Evolutionary conservation across 495 filamentous ascomycete species (phyloP).

Genomic region (Penicillium macrosclerotiorum): DNA sequence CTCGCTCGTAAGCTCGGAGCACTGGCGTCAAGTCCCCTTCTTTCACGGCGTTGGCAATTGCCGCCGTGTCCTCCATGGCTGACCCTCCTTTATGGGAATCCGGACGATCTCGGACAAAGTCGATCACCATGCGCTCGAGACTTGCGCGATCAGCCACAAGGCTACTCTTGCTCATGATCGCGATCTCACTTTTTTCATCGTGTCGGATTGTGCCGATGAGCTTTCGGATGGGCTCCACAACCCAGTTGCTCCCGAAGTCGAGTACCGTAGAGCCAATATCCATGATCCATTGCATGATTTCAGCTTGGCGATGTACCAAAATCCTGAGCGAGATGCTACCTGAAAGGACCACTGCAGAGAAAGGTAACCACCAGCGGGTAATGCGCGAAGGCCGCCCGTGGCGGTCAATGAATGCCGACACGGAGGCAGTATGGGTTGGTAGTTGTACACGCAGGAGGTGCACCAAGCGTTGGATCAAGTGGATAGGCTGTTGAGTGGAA

Average conservation of each 20-base stretch:
- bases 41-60: slow-evolving; percentile 71
- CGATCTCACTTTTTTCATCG: slow-evolving; percentile 85
- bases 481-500: slow-evolving; percentile 44
- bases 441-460: slow-evolving; percentile 58
- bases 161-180: slow-evolving; percentile 90
- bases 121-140: slow-evolving; percentile 94
- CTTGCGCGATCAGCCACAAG: slow-evolving; percentile 85
- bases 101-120: slow-evolving; percentile 82
- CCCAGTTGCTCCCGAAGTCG: slow-evolving; percentile 96
- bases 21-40: slow-evolving; percentile 94
- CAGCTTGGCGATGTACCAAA: slow-evolving; percentile 64
- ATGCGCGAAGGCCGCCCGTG: slow-evolving; percentile 75
- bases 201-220: slow-evolving; percentile 90
- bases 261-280: slow-evolving; percentile 72
- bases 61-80: slow-evolving; percentile 57
- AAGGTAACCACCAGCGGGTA: slow-evolving; percentile 85
- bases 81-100: slow-evolving; percentile 45
- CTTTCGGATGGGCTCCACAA: slow-evolving; percentile 77
- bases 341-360: slow-evolving; percentile 59
- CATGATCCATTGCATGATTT: slow-evolving; percentile 71
- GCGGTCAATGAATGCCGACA: slow-evolving; percentile 39
- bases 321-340: slow-evolving; percentile 80
- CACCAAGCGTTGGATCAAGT: slow-evolving; percentile 65
- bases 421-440: slow-evolving; percentile 57
- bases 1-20: slow-evolving; percentile 83